phyloP scores from a whole-genome alignment of 176 grass and related monocot species.

The Themeda triandra region DNA sequence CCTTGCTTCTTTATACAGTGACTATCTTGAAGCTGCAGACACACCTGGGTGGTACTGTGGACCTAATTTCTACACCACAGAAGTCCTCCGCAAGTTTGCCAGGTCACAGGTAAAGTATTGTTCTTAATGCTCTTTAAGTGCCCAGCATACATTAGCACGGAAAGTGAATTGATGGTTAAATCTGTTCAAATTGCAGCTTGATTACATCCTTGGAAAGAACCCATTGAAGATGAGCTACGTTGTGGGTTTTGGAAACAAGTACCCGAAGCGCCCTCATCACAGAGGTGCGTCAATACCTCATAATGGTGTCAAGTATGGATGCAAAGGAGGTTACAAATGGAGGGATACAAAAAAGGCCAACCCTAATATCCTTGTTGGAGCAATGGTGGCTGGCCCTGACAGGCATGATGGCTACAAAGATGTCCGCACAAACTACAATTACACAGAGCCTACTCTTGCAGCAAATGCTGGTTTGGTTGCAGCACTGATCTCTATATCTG shows the following conservation, averaged over 20 bases:
- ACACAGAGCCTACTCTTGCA: conserved; percentile 83
- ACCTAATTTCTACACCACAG: conserved; percentile 83
- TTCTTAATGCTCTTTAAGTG: conserved; percentile 19
- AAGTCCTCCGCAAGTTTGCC: conserved; percentile 85
- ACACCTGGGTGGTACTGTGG: conserved; percentile 96
- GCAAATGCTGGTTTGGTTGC: conserved; percentile 90
- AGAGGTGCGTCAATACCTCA: conserved; percentile 90
- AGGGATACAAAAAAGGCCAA: conserved; percentile 80
- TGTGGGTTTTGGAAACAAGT: conserved; percentile 79
- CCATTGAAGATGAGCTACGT: conserved; percentile 83
- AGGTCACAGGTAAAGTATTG: conserved; percentile 57
- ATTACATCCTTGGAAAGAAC: conserved; percentile 89
- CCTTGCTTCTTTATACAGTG: conserved; percentile 75
- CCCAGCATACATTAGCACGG: background rate
- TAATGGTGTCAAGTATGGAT: conserved; percentile 87
- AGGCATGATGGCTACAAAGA: conserved; percentile 87
- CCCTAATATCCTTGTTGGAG: conserved; percentile 75
- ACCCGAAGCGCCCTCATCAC: conserved; percentile 82
- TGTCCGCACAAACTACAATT: conserved; percentile 85
- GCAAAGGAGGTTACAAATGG: conserved; percentile 95
- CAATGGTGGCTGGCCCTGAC: conserved; percentile 89
- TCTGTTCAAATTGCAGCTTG: conserved; percentile 56
- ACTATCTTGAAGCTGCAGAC: conserved; percentile 83
- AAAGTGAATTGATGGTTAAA: conserved; percentile 18
- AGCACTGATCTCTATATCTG: conserved; percentile 72